Percentiles rank a stretch among this genome's conserved stretches.
Conservation (phyloP, 345 rosid species). For the Corchorus olitorius region DNA sequence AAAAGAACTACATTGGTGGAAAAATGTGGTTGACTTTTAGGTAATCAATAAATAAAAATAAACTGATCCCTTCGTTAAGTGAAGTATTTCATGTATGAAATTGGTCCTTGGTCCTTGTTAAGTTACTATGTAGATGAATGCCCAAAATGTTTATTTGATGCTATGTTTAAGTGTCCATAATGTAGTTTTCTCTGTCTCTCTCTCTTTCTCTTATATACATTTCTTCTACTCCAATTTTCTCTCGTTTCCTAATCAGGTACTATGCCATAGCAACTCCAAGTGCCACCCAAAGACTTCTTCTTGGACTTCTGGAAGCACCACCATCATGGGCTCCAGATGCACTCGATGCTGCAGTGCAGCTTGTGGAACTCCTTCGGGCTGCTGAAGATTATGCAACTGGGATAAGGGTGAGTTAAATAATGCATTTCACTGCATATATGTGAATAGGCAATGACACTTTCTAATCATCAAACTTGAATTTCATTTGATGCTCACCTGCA, state of each 20-base stretch:
- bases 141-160: background rate
- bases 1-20: conserved; percentile 1
- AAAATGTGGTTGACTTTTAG: background rate
- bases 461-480: background rate
- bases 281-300: conserved; percentile 95
- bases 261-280: conserved; percentile 98
- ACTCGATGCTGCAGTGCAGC: conserved; percentile 99
- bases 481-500: background rate
- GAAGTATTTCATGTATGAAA: background rate
- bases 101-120: conserved; percentile 9
- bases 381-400: conserved; percentile 98
- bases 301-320: conserved; percentile 97
- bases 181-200: background rate
- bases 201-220: background rate
- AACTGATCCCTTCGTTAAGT: background rate
- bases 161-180: conserved; percentile 7
- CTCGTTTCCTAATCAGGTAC: conserved; percentile 51
- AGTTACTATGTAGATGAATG: background rate
- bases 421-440: background rate
- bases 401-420: conserved; percentile 66
- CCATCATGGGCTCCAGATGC: conserved; percentile 99
- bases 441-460: background rate
- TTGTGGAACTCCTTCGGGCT: conserved; percentile 96
- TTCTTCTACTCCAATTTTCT: conserved; percentile 19
- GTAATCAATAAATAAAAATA: background rate